Conservation (phyloP, 257 asterid genomes). For the Lycium barbarum region DNA sequence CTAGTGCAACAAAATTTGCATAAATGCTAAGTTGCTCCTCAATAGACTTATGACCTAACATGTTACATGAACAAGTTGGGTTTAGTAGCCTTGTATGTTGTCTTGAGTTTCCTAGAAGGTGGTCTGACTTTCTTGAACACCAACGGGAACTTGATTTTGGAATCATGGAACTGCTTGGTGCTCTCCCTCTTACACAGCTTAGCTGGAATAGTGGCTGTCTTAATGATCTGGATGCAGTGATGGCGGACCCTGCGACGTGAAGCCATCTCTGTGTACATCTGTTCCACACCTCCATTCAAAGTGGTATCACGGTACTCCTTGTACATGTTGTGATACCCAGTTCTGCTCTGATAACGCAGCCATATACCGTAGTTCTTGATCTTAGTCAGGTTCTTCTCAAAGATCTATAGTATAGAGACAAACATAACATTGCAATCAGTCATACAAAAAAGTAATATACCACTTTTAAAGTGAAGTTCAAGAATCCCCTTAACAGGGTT, state of each 20-base stretch:
- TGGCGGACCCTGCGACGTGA: constrained; percentile 30
- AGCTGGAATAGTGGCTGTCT: constrained; percentile 30
- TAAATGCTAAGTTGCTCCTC: neutral
- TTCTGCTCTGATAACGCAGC: constrained; percentile 29
- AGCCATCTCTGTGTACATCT: constrained; percentile 31
- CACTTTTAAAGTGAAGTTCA: neutral
- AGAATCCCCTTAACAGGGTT: neutral
- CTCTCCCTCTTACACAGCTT: constrained; percentile 26
- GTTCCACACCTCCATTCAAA: constrained; percentile 27
- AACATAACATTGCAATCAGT: neutral
- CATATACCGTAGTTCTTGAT: constrained; percentile 23
- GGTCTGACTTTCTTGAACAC: constrained; percentile 27
- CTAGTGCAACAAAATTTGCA: constrained; percentile 21
- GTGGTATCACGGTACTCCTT: constrained; percentile 31
- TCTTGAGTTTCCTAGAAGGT: constrained; percentile 23
- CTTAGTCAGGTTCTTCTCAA: constrained; percentile 25
- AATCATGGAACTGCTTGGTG: constrained; percentile 28
- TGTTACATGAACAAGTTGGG: constrained; percentile 28
- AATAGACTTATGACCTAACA: constrained; percentile 20
- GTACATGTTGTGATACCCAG: constrained; percentile 28
- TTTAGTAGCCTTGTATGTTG: constrained; percentile 28
- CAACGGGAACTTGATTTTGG: constrained; percentile 25
- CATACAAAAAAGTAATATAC: neutral
- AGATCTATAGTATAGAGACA: constrained; percentile 24
- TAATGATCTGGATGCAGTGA: constrained; percentile 29